These are phyloP conservation scores for Hirsutella rhossiliensis DNA, from an alignment of 2,329 filamentous ascomycete genomes.

Conservation along the genomic window DNA sequence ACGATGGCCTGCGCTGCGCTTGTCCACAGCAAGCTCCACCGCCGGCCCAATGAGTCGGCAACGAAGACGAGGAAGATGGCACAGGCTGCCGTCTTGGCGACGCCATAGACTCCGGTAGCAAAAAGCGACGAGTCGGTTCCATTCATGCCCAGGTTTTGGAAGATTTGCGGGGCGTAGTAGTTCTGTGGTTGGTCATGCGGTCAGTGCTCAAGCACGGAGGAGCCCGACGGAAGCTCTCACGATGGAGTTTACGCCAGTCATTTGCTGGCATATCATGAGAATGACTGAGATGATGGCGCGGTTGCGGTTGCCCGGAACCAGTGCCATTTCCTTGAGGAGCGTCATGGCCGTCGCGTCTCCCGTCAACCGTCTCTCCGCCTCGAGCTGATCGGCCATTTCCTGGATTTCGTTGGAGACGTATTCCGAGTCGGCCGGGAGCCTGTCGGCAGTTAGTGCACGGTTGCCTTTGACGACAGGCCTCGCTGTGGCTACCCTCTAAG, in stretches of 20 bases:
- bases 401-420: conserved; percentile 47
- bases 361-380: conserved; percentile 45
- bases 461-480: too few relatives aligned
- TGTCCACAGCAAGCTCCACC: conserved; percentile 49
- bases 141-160: conserved; percentile 49
- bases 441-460: conserved; percentile 5
- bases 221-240: conserved; percentile 22
- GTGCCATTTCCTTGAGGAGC: conserved; percentile 52
- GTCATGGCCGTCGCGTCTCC: conserved; percentile 41
- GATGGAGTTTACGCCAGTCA: conserved; percentile 49
- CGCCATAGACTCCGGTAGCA: conserved; percentile 62
- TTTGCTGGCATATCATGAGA: conserved; percentile 57
- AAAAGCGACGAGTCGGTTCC: conserved; percentile 49
- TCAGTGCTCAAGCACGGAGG: background rate
- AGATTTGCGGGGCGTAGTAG: conserved; percentile 61
- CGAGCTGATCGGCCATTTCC: conserved; percentile 50
- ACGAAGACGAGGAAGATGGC: conserved; percentile 53
- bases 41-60: conserved; percentile 57
- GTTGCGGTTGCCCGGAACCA: conserved; percentile 48
- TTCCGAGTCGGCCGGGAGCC: conserved; percentile 38
- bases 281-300: conserved; percentile 49
- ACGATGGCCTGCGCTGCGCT: conserved; percentile 46
- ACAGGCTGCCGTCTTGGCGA: conserved; percentile 56
- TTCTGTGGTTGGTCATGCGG: conserved; percentile 22
- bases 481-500: conserved; percentile 24